Evolutionary conservation across 1,284 basidiomycete species (phyloP).

Genomic region (Malassezia japonica): DNA sequence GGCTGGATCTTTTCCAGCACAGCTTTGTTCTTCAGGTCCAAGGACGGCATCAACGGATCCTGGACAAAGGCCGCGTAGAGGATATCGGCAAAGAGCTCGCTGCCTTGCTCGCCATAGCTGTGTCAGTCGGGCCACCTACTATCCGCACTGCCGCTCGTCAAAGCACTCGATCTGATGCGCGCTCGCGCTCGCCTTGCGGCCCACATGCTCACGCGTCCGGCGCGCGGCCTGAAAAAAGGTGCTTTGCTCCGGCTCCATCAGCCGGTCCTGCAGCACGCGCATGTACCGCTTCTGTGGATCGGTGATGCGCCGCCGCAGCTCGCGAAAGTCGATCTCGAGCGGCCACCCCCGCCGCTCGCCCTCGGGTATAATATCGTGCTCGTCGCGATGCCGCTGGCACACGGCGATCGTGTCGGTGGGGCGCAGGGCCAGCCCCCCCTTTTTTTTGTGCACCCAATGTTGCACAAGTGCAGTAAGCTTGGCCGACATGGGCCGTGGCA

Average conservation of each 20-base stretch:
- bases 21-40: slow-evolving; percentile 2
- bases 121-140: slow-evolving; percentile 6
- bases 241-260: slow-evolving; percentile 9
- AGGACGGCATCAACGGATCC: slow-evolving; percentile 11
- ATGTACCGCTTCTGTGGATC: slow-evolving; percentile 7
- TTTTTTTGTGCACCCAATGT: slow-evolving; percentile 2
- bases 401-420: slow-evolving; percentile 17
- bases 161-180: slow-evolving; percentile 7
- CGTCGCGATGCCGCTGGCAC: slow-evolving; percentile 15
- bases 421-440: slow-evolving; percentile 1
- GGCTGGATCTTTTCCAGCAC: slow-evolving; percentile 4
- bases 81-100: slow-evolving; percentile 13
- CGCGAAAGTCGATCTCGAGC: not conserved
- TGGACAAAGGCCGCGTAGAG: slow-evolving; percentile 7
- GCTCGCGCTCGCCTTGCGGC: not conserved
- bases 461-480: not conserved
- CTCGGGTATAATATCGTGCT: slow-evolving; percentile 11
- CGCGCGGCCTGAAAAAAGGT: slow-evolving; percentile 3
- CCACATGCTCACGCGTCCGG: not conserved
- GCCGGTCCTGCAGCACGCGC: slow-evolving; percentile 8
- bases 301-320: slow-evolving; percentile 10
- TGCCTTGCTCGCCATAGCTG: slow-evolving; percentile 16
- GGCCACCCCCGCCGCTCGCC: slow-evolving; percentile 12
- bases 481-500: not conserved
- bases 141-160: slow-evolving; percentile 11